Evolutionary conservation across 768 basidiomycete genomes (phyloP).

Genomic region (Phlebiopsis gigantea): DNA sequence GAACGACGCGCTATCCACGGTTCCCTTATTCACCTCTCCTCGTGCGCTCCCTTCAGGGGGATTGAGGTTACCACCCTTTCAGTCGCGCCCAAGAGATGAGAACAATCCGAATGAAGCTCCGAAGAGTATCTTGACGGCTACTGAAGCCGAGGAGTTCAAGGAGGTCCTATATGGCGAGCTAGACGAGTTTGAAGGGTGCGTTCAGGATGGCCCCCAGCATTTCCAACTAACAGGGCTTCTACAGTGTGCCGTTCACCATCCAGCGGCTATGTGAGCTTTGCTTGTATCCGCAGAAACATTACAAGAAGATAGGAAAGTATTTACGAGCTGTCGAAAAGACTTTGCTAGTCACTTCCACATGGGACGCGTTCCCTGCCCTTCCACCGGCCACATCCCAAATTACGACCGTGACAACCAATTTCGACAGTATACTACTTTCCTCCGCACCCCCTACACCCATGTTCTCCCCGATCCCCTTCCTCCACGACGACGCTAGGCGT

Average conservation of each 20-base stretch:
- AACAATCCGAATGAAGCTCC: conserved; percentile 49
- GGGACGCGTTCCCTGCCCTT: conserved; percentile 60
- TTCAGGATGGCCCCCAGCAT: neutral
- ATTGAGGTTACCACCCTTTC: conserved; percentile 69
- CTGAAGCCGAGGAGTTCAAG: conserved; percentile 57
- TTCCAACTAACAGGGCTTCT: neutral
- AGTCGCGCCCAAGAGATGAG: conserved; percentile 47
- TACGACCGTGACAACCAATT: conserved; percentile 36
- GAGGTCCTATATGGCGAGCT: conserved; percentile 54
- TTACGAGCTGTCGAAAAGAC: conserved; percentile 81
- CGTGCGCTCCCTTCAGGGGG: conserved; percentile 44
- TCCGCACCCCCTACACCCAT: conserved; percentile 72
- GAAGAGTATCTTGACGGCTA: conserved; percentile 51
- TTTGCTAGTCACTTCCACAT: conserved; percentile 78
- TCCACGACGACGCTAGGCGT: conserved; percentile 77
- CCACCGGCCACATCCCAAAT: neutral
- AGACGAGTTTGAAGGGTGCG: conserved; percentile 72
- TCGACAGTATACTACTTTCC: conserved; percentile 38
- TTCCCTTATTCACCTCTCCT: conserved; percentile 38
- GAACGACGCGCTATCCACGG: conserved; percentile 25
- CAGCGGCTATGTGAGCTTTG: conserved; percentile 86
- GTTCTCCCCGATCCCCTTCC: conserved; percentile 84
- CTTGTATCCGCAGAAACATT: conserved; percentile 60
- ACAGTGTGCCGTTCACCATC: conserved; percentile 77
- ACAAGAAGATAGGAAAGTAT: conserved; percentile 80